phyloP scores from a whole-genome alignment of 83 land plant species.

The Thuja plicata region DNA sequence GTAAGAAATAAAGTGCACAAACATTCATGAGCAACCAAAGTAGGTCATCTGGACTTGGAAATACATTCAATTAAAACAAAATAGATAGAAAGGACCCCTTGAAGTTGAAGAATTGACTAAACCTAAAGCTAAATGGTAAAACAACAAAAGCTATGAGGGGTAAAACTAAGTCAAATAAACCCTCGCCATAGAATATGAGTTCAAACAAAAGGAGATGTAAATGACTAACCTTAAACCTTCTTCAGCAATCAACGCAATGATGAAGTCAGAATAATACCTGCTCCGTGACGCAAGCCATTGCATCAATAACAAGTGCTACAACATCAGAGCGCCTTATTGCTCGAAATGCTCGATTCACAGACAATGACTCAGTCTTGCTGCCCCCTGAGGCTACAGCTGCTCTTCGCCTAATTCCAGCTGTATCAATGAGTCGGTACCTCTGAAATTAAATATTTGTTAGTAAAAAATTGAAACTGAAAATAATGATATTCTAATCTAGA shows the following conservation, averaged over 20 bases:
- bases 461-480: background rate
- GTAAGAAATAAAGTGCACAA: background rate
- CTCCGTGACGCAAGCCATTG: slow-evolving; percentile 90
- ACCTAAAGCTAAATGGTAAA: background rate
- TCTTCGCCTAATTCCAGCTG: slow-evolving; percentile 88
- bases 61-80: background rate
- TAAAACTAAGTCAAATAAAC: background rate
- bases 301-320: slow-evolving; percentile 96
- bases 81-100: background rate
- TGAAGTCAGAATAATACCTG: slow-evolving; percentile 48
- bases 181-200: background rate
- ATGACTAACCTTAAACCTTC: background rate
- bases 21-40: background rate
- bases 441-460: slow-evolving; percentile 25
- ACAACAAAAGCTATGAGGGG: background rate
- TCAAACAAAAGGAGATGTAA: background rate
- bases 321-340: slow-evolving; percentile 95
- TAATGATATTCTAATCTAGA: background rate
- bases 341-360: slow-evolving; percentile 93
- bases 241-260: background rate
- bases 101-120: background rate
- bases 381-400: slow-evolving; percentile 81
- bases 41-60: background rate
- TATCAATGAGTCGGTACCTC: slow-evolving; percentile 82
- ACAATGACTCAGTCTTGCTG: slow-evolving; percentile 85